These are phyloP conservation scores for Abrus precatorius DNA, from an alignment of 306 rosid genomes.

Conservation along the genomic window DNA sequence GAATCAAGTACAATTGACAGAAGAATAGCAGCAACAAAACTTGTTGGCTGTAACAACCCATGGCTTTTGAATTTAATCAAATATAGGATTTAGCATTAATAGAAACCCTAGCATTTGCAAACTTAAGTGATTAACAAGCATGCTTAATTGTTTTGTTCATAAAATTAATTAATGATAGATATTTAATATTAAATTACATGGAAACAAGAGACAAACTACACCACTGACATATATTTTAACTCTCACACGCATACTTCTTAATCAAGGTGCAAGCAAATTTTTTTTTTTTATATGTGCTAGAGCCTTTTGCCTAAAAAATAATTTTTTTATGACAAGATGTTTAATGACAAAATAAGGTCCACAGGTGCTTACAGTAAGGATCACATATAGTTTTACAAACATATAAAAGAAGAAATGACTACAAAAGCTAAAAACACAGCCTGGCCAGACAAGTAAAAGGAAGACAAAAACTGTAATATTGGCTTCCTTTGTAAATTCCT, in stretches of 20 bases:
- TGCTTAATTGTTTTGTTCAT: conserved; percentile 35
- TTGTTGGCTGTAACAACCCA: conserved; percentile 13
- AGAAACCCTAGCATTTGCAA: conserved; percentile 33
- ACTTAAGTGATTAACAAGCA: conserved; percentile 34
- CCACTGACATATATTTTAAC: conserved; percentile 2
- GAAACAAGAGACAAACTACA: conserved; percentile 22
- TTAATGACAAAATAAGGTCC: not conserved
- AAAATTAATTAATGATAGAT: conserved; percentile 24
- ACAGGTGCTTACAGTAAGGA: conserved; percentile 25
- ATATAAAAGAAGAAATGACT: not conserved
- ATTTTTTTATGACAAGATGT: conserved; percentile 1
- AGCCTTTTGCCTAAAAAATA: conserved; percentile 33
- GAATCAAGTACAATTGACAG: conserved; percentile 26
- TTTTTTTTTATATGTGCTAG: not conserved
- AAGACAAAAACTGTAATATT: conserved; percentile 21
- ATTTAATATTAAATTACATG: conserved; percentile 6
- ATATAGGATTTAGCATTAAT: not conserved
- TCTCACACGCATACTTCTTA: not conserved
- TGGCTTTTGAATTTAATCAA: conserved; percentile 13
- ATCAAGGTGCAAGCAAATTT: conserved; percentile 35
- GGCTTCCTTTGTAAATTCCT: conserved; percentile 28
- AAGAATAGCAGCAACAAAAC: conserved; percentile 39
- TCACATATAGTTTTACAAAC: conserved; percentile 13
- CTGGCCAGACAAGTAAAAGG: conserved; percentile 29
- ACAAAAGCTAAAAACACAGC: conserved; percentile 11